Percentiles rank a stretch among this genome's conserved stretches.
phyloP scores from a whole-genome alignment of 106 monocot genomes.

The Posidonia australis region DNA sequence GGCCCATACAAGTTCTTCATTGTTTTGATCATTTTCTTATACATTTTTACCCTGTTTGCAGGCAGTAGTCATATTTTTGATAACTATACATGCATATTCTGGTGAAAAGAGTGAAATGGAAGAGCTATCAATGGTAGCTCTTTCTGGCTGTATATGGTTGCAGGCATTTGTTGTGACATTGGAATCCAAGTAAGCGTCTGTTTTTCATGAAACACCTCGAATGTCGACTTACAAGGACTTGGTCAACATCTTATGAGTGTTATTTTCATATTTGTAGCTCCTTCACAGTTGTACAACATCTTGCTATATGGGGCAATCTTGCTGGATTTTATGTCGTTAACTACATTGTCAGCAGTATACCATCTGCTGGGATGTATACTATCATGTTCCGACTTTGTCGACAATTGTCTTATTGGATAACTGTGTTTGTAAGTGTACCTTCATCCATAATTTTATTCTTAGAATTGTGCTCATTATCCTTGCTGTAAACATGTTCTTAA shows the following conservation, averaged over 20 bases:
- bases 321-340: slow-evolving; percentile 73
- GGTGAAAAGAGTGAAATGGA: slow-evolving; percentile 87
- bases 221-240: too few species aligned
- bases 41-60: slow-evolving; percentile 9
- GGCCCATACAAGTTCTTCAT: neutral
- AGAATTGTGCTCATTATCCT: too few species aligned
- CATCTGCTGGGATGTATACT: slow-evolving; percentile 71
- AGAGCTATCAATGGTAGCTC: slow-evolving; percentile 96
- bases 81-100: slow-evolving; percentile 65
- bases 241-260: neutral
- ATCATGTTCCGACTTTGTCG: slow-evolving; percentile 85
- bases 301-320: slow-evolving; percentile 94
- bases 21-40: neutral
- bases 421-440: slow-evolving; percentile 54
- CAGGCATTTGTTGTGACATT: slow-evolving; percentile 82
- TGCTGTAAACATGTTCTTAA: slow-evolving; percentile 77
- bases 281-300: slow-evolving; percentile 74
- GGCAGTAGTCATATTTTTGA: slow-evolving; percentile 74
- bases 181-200: slow-evolving; percentile 66
- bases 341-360: slow-evolving; percentile 50
- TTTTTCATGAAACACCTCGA: too few species aligned
- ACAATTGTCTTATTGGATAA: slow-evolving; percentile 90
- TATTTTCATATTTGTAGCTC: slow-evolving; percentile 40
- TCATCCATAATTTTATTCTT: neutral
- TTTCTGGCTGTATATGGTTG: slow-evolving; percentile 96